phyloP scores from a whole-genome alignment of 73 alveolate genomes.

The Blepharisma stoltei region DNA sequence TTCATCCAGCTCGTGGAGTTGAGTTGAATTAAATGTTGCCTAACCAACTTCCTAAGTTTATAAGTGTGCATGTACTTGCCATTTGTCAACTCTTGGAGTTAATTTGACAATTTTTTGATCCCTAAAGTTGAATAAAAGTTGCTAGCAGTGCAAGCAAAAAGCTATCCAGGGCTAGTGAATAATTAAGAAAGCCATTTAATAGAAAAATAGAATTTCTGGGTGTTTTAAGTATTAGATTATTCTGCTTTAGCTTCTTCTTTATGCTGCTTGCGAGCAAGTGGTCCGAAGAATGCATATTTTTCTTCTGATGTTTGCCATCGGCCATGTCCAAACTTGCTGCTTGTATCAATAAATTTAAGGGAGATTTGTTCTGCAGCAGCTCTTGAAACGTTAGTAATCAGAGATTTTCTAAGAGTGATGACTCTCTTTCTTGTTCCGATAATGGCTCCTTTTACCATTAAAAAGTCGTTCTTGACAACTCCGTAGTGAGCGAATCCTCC shows the following conservation, averaged over 20 bases:
- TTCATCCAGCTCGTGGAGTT: too few species aligned
- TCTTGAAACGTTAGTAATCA: slow-evolving; percentile 76
- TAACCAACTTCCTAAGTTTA: too few species aligned
- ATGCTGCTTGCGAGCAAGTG: slow-evolving; percentile 53
- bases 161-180: too few species aligned
- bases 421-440: slow-evolving; percentile 99
- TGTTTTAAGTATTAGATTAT: too few species aligned
- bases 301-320: slow-evolving; percentile 99
- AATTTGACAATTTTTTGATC: too few species aligned
- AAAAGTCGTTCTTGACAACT: slow-evolving; percentile 95
- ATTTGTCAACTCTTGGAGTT: too few species aligned
- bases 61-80: too few species aligned
- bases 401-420: slow-evolving; percentile 95
- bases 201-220: too few species aligned
- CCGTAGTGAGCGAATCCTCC: slow-evolving; percentile 99
- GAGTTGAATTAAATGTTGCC: too few species aligned
- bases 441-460: slow-evolving; percentile 98
- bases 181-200: too few species aligned
- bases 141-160: too few species aligned
- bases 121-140: too few species aligned
- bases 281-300: slow-evolving; percentile 97
- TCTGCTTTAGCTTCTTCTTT: slow-evolving; percentile 21
- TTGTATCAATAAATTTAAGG: slow-evolving; percentile 99
- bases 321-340: slow-evolving; percentile 99
- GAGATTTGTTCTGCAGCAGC: slow-evolving; percentile 90